phyloP scores from a whole-genome alignment of 2,329 filamentous ascomycete genomes.

The Simplicillium sp. region DNA sequence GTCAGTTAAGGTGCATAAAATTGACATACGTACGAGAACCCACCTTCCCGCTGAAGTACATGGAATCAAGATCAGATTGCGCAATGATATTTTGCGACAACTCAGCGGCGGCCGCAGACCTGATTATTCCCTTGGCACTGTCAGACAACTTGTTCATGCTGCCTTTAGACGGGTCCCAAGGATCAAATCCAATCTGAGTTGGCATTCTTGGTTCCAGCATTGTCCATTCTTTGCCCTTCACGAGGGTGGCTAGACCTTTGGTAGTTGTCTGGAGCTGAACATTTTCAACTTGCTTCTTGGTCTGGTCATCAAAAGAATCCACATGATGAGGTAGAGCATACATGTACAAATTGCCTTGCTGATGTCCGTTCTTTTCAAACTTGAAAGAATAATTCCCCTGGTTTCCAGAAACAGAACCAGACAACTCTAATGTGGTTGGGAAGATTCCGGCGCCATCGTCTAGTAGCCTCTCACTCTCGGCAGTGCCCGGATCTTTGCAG shows the following conservation, averaged over 20 bases:
- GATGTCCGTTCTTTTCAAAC: constrained; percentile 62
- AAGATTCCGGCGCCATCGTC: constrained; percentile 72
- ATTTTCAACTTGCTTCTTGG: constrained; percentile 38
- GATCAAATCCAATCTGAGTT: constrained; percentile 63
- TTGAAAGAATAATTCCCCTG: constrained; percentile 63
- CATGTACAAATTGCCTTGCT: constrained; percentile 59
- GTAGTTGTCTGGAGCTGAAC: constrained; percentile 69
- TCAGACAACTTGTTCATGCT: constrained; percentile 36
- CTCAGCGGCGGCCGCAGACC: constrained; percentile 58
- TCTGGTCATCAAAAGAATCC: constrained; percentile 57
- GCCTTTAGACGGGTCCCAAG: constrained; percentile 55
- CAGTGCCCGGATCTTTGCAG: constrained; percentile 58
- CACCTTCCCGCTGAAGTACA: constrained; percentile 89
- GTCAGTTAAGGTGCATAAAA: constrained; percentile 3
- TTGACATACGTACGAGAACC: constrained; percentile 3
- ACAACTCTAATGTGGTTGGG: constrained; percentile 52
- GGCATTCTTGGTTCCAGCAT: constrained; percentile 70
- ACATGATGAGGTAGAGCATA: constrained; percentile 84
- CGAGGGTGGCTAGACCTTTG: constrained; percentile 69
- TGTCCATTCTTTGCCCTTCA: constrained; percentile 66
- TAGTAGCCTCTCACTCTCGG: constrained; percentile 53
- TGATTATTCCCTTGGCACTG: constrained; percentile 49
- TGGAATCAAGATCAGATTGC: constrained; percentile 69
- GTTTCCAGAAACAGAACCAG: constrained; percentile 48
- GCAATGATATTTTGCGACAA: constrained; percentile 64